A percentile compares a stretch with the other conserved stretches of the same genome.
Evolutionary conservation across 2,329 filamentous ascomycete species (phyloP).

Genomic region (Talaromyces sp.): DNA sequence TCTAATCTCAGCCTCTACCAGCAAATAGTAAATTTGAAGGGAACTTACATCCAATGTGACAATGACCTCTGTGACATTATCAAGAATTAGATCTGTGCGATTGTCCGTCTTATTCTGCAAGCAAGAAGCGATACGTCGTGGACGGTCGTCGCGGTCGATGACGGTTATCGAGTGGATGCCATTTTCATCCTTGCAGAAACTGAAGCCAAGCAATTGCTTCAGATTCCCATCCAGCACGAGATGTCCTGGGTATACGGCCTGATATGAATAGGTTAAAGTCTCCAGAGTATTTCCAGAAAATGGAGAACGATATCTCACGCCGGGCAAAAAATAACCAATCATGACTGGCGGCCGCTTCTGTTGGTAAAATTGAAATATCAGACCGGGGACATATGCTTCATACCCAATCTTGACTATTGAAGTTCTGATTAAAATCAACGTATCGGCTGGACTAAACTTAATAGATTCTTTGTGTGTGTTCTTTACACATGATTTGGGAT

Average conservation of each 20-base stretch:
- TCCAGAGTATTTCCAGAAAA: neutral
- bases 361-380: neutral
- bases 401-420: neutral
- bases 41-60: neutral
- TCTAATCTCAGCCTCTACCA: neutral
- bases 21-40: neutral
- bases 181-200: neutral
- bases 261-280: neutral
- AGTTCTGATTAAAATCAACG: neutral
- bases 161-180: neutral
- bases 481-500: neutral
- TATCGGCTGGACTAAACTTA: neutral
- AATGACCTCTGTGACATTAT: neutral
- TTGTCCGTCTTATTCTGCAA: neutral
- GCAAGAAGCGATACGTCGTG: neutral
- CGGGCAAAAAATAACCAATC: neutral
- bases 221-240: neutral
- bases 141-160: neutral
- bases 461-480: neutral
- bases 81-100: neutral
- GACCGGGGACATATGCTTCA: neutral
- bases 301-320: neutral
- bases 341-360: neutral
- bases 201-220: neutral
- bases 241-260: neutral